Percentiles rank a stretch among this genome's conserved stretches.
Conservation (phyloP, 1,139 yeast genomes). For the Schizosaccharomyces versatilis region DNA sequence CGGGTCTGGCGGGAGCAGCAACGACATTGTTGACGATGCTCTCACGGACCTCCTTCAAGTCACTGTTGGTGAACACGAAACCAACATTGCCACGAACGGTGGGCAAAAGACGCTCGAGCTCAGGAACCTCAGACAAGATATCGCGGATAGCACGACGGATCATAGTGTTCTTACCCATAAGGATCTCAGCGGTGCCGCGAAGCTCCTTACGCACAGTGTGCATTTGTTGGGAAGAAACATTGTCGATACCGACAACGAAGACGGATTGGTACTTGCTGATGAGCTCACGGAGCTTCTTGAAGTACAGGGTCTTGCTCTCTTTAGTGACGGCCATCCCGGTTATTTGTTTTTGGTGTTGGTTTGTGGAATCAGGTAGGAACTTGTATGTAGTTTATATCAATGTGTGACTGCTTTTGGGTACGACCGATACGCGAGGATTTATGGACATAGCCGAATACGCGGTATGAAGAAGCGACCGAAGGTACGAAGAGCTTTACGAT, state of each 20-base stretch:
- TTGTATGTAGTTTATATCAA: neutral
- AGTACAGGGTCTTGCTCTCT: conserved; percentile 91
- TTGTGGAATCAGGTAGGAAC: neutral
- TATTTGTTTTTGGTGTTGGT: neutral
- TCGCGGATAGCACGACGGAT: conserved; percentile 99
- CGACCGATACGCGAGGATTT: too few species aligned
- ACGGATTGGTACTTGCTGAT: conserved; percentile 92
- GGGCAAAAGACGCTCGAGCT: conserved; percentile 85
- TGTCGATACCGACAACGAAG: conserved; percentile 97
- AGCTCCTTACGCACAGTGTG: conserved; percentile 96
- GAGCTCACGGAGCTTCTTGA: conserved; percentile 81
- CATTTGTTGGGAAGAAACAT: conserved; percentile 99
- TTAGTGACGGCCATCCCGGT: conserved; percentile 86
- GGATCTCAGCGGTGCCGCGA: conserved; percentile 82
- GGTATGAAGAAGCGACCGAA: too few species aligned
- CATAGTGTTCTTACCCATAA: conserved; percentile 99
- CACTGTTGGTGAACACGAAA: conserved; percentile 94
- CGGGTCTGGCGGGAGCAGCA: conserved; percentile 99
- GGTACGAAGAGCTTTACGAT: too few species aligned
- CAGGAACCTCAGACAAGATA: conserved; percentile 83
- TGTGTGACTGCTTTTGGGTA: conserved; percentile 2
- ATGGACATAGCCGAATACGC: too few species aligned
- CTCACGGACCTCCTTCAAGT: conserved; percentile 82
- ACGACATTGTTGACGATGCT: conserved; percentile 74
- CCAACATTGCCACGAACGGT: conserved; percentile 95